Conservation (phyloP, 768 basidiomycete genomes). For the Lentinula aciculospora region DNA sequence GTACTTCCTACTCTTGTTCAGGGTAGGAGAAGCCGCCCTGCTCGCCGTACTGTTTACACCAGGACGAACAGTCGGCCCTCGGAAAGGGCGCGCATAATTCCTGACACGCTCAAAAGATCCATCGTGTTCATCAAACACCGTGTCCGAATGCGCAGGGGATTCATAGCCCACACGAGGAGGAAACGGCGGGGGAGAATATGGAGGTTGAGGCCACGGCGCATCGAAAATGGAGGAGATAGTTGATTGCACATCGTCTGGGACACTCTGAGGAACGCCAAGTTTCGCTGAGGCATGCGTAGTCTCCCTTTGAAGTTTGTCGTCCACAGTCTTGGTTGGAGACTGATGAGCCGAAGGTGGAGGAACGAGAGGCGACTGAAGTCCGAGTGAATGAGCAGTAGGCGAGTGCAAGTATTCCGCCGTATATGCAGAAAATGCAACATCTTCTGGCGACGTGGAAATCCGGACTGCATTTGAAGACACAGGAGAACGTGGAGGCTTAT, state of each 20-base stretch:
- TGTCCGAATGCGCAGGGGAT: constrained; percentile 14
- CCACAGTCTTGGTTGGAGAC: neutral
- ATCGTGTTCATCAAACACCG: constrained; percentile 15
- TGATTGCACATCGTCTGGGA: constrained; percentile 27
- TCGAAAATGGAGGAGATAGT: constrained; percentile 33
- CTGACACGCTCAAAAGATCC: constrained; percentile 14
- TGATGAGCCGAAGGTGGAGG: constrained; percentile 15
- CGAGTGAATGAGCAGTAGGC: constrained; percentile 35
- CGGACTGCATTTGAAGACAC: neutral
- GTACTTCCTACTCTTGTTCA: constrained; percentile 12
- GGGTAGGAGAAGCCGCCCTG: neutral
- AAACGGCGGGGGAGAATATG: constrained; percentile 11
- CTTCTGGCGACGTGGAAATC: constrained; percentile 17
- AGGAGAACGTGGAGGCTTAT: neutral
- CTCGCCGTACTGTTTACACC: neutral
- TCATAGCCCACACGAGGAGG: constrained; percentile 11
- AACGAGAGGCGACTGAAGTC: constrained; percentile 24
- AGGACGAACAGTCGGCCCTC: constrained; percentile 21
- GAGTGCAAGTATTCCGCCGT: constrained; percentile 41
- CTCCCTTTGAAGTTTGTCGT: neutral
- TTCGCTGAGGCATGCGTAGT: neutral
- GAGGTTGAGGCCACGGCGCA: constrained; percentile 34
- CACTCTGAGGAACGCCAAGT: constrained; percentile 10
- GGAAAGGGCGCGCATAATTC: constrained; percentile 7
- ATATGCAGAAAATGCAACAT: constrained; percentile 35